Evolutionary conservation across 1,284 basidiomycete genomes (phyloP), one percentile per base, ranked within the genome.

Genomic region (Rhodotorula mucilaginosa): DNA sequence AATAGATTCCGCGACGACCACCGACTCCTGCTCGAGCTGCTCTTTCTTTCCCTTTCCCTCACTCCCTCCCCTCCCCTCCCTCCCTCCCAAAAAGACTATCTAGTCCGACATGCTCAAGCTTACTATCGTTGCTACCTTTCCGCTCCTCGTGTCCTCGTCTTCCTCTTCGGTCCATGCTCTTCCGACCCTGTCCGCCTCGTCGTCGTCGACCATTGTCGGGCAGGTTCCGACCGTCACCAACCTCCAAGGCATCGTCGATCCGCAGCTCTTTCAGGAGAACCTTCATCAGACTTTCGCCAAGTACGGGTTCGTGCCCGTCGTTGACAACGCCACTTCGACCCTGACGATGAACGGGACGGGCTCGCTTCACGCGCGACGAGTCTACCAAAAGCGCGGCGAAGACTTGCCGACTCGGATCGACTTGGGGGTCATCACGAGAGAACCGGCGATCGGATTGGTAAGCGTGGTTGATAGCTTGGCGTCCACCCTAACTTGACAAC

Each of bases 161-260:
- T 31, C 68, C 18, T 58, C 64, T 46, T 58, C 60, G 58, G 58
- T 58, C 48, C 49, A 47, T 23, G 63, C 63, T 12, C 54, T 57
- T 19, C 63, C 39, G 47, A 48, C 23, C 64, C 47, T 18, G 29
- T 65, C 46, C 54, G 44, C 39, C 48, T 65, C 64, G 34, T 12
- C 48, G 21, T 16, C 23, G n/a, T 23, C 34, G 8, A 58, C 49
- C 61, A 8, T 62, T 34, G 29, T 13, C 8, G 58, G 49, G 21
- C 4, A 19, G 5, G 7, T 61, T 23, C 60, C 65, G 2, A 26
- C 52, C 19, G 51, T 61, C 49, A 18, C 6, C 7, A 54, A 52
- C 64, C 8, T 47, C n/a, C 59, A 67, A 52, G 65, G 65, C 23
- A 12, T 29, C 29, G 13, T 61, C 52, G 46, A 57, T 58, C 44